These are phyloP conservation scores for Theileria equi DNA, from an alignment of 169 alveolate species.

Conservation along the genomic window DNA sequence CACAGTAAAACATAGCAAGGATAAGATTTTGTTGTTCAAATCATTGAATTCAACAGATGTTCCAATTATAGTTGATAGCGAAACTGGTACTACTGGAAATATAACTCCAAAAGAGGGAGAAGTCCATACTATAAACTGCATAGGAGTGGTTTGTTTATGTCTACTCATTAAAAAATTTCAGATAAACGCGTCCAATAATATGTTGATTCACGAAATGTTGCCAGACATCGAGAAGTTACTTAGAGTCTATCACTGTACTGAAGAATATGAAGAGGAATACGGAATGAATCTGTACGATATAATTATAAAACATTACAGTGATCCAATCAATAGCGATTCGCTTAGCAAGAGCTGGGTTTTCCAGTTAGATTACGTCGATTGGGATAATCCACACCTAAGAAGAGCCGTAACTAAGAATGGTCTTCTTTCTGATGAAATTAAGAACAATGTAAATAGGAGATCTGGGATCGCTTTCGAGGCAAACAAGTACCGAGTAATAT, in stretches of 20 bases:
- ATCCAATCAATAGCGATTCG: slow-evolving; percentile 18
- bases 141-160: not conserved
- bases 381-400: slow-evolving; percentile 46
- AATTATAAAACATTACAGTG: slow-evolving; percentile 12
- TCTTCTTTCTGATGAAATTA: not conserved
- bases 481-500: slow-evolving; percentile 41
- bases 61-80: not conserved
- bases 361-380: slow-evolving; percentile 56
- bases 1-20: not conserved
- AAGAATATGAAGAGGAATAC: not conserved
- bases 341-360: slow-evolving; percentile 38
- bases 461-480: not conserved
- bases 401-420: slow-evolving; percentile 22
- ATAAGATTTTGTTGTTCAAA: not conserved
- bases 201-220: slow-evolving; percentile 35
- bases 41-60: not conserved
- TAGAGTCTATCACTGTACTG: not conserved
- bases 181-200: slow-evolving; percentile 40
- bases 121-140: not conserved
- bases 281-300: slow-evolving; percentile 13
- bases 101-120: no score
- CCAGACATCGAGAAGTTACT: slow-evolving; percentile 25
- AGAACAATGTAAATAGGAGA: not conserved
- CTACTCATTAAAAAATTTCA: not conserved
- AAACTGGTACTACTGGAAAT: not conserved